phyloP scores from a whole-genome alignment of 768 basidiomycete species.

The Lactarius trivialis region DNA sequence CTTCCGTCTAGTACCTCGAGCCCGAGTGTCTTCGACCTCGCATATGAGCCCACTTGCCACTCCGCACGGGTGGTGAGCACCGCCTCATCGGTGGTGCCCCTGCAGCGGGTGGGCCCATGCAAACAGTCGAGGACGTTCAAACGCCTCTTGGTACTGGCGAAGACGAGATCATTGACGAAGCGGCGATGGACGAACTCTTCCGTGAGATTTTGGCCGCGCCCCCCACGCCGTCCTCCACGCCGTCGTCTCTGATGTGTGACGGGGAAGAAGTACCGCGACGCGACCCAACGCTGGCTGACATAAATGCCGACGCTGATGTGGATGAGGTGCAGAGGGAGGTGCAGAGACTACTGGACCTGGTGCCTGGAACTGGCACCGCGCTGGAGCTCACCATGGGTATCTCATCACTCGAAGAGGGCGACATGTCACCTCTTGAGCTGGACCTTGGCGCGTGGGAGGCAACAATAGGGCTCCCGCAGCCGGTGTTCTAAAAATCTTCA shows the following conservation, averaged over 20 bases:
- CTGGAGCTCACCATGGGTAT: conserved; percentile 18
- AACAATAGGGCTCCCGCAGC: conserved; percentile 18
- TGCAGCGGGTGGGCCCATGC: conserved; percentile 81
- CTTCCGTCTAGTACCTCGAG: conserved; percentile 29
- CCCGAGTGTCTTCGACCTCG: conserved; percentile 29
- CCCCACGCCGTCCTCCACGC: conserved; percentile 30
- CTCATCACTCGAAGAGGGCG: conserved; percentile 17
- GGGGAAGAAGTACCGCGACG: conserved; percentile 26
- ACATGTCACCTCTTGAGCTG: conserved; percentile 29
- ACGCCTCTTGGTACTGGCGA: conserved; percentile 24
- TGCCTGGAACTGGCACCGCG: conserved; percentile 34
- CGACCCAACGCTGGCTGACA: background rate
- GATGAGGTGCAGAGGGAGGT: conserved; percentile 46
- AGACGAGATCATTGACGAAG: conserved; percentile 42
- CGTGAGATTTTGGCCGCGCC: conserved; percentile 61
- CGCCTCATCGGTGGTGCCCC: conserved; percentile 63
- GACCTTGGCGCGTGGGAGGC: conserved; percentile 26
- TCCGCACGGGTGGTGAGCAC: conserved; percentile 96
- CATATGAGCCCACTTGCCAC: conserved; percentile 81
- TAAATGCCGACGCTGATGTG: conserved; percentile 15
- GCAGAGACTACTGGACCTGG: conserved; percentile 53
- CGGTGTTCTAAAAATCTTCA: conserved; percentile 25
- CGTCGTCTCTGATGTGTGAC: conserved; percentile 29
- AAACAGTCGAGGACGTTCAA: conserved; percentile 23
- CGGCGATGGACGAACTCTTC: conserved; percentile 61